Evolutionary conservation across 2,329 filamentous ascomycete species (phyloP), one percentile per base, ranked within the genome.

Genomic region (Colletotrichum spaethianum): DNA sequence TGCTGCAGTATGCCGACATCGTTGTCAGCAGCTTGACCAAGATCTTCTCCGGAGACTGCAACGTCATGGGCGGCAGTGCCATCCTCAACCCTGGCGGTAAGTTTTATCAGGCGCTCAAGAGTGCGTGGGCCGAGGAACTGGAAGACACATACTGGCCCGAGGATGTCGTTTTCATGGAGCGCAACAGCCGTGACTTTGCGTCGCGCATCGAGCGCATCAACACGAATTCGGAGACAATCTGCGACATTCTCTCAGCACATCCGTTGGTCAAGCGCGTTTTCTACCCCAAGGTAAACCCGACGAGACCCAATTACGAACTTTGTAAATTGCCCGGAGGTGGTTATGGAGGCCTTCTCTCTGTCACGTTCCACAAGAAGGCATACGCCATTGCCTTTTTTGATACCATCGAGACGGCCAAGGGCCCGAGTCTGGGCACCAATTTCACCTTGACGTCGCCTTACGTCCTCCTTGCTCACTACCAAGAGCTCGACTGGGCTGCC

Each of bases 11-110:
- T 79, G 94, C 94, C 72, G 96, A 99, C 82, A 88, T 98, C 20
- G 94, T 98, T 6, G 96, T 98, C 68, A 98, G 94, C 85, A 97
- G 94, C 80, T 86, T 99, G 71, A 98, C 96, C 60, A 99, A 99
- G 82, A 93, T 98, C 65, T 99, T 99, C 84, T 97, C 94, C 67
- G 96, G 96, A 62, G 96, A 98, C 82, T 96, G 94, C 81, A 98
- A 99, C 81, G 96, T 99, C 75, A 98, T 98, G 96, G 96, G 95
- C 70, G 96, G 96, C 67, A 93, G 92, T 75, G 83, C 87, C 56
- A 89, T 92, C 65, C 79, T 92, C 56, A 92, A 92, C 77, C 89
- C 89, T 0, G 89, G 91, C 68, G 86, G 91, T n/a, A 90, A 84
- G 56, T 93, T 92, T 82, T 98, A 98, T 80, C 67, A 80, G 3